These are phyloP conservation scores for Neurospora sp. DNA, from an alignment of 495 filamentous ascomycete genomes.

Conservation along the genomic window DNA sequence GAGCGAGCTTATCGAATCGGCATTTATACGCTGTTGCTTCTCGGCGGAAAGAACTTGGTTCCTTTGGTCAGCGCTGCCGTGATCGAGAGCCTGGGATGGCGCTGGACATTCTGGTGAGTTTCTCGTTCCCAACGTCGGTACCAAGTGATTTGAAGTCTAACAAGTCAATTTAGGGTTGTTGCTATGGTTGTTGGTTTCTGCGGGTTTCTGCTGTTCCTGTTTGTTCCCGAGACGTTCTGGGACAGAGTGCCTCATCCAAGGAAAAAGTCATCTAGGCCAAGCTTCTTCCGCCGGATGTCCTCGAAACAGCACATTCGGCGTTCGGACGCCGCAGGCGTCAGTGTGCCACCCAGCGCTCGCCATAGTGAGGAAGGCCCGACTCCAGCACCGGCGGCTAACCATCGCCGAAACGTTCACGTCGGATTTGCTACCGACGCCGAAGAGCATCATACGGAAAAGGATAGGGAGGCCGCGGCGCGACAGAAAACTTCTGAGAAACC, in stretches of 20 bases:
- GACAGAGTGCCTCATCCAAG: conserved; percentile 67
- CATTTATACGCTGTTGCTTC: conserved; percentile 84
- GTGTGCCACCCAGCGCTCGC: neutral
- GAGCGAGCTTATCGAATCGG: conserved; percentile 90
- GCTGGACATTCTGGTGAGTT: conserved; percentile 83
- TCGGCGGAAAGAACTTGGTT: conserved; percentile 89
- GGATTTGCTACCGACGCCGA: conserved; percentile 38
- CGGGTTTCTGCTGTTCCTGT: conserved; percentile 68
- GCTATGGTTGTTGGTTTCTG: conserved; percentile 75
- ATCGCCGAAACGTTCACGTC: conserved; percentile 30
- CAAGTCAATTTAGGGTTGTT: conserved; percentile 51
- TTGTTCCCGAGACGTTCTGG: conserved; percentile 96
- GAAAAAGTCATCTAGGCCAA: conserved; percentile 22
- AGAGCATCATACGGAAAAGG: neutral
- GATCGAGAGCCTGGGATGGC: conserved; percentile 69
- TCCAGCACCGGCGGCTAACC: conserved; percentile 4
- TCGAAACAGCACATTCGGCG: conserved; percentile 15
- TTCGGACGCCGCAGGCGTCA: neutral
- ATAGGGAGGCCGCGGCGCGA: neutral
- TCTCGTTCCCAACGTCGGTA: neutral
- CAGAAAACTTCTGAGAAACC: neutral
- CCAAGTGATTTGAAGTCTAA: conserved; percentile 12
- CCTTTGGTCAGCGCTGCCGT: conserved; percentile 83
- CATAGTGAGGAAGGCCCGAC: neutral
- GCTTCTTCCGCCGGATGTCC: conserved; percentile 32